These are phyloP conservation scores for Microbotryum scabiosae DNA, from an alignment of 1,284 basidiomycete species.

Conservation along the genomic window DNA sequence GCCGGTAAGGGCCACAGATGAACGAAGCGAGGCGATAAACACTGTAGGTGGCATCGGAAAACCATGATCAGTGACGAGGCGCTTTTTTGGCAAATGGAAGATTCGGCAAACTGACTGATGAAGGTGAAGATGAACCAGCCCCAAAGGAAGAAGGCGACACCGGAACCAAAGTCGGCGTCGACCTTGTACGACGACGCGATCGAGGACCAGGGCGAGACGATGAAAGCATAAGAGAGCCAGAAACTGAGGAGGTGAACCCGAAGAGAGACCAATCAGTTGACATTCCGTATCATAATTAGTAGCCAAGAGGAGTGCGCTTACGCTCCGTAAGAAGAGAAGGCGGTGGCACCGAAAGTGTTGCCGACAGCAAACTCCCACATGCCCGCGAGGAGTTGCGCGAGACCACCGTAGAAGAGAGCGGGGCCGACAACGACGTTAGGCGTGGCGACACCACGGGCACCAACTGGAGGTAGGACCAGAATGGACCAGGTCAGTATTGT, in stretches of 20 bases:
- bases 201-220: conserved; percentile 41
- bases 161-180: conserved; percentile 44
- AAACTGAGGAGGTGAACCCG: conserved; percentile 41
- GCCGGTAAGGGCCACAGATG: conserved; percentile 55
- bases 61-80: neutral
- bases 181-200: conserved; percentile 45
- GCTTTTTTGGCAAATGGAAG: neutral
- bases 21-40: conserved; percentile 54
- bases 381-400: conserved; percentile 55
- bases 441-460: conserved; percentile 41
- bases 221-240: conserved; percentile 44
- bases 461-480: conserved; percentile 32
- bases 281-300: neutral
- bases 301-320: neutral
- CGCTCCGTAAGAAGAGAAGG: conserved; percentile 36
- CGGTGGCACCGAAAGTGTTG: conserved; percentile 54
- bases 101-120: conserved; percentile 22
- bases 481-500: conserved; percentile 15
- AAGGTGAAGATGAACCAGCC: conserved; percentile 56
- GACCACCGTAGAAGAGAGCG: conserved; percentile 61
- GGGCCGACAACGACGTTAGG: conserved; percentile 75
- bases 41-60: conserved; percentile 30
- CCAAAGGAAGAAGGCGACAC: conserved; percentile 44
- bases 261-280: neutral
- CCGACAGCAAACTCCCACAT: conserved; percentile 56